Base-by-base conservation (phyloP, 2,329 filamentous ascomycete genomes). In the Xylariales sp. region DNA sequence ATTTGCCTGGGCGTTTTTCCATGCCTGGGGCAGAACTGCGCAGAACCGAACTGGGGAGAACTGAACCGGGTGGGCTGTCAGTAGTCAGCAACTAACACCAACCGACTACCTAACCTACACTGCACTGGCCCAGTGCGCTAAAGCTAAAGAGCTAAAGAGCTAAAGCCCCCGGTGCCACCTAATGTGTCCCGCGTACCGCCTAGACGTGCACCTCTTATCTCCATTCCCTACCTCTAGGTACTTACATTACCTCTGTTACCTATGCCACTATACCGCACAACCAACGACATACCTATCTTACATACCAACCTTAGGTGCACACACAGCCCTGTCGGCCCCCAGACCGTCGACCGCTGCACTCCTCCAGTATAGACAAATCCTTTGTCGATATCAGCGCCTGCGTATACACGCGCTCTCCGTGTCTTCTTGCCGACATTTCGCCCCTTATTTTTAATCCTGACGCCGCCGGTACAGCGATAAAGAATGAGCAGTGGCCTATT, bases 271-370 rank as follows among this genome's bases (percentile, higher is more conserved):
- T 5, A 23, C 18, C n/a, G 5, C 48, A 32, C 36, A n/a, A 58
- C 59, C 54, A 60, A 64, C 65, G 55, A 60, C 49, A 63, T 39
- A 43, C 41, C 34, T n/a, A 23, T 23, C 23, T 23, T 23, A 39
- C 64, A 63, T 48, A 41, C 18, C 50, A 52, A 50, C 43, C 49
- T 32, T 46, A 54, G 58, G 23, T 23, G 23, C 23, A 23, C 23
- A 45, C 52, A 53, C 64, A 64, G 60, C 65, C 61, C 55, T 64
- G 61, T 39, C 52, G 48, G 28, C 23, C 30, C 30, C 52, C 23
- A 10, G 41, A 32, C 14, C 36, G 32, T 45, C 61, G 45, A 64
- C 55, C 49, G 50, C 57, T 50, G 57, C 52, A 54, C 45, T 68
- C 32, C 56, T 36, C 41, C 34, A 14, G 53, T 43, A 43, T 39